A percentile compares a stretch with the other conserved stretches of the same genome.
phyloP scores from a whole-genome alignment of 2,329 filamentous ascomycete genomes.

The Pseudofabraea citricarpa region DNA sequence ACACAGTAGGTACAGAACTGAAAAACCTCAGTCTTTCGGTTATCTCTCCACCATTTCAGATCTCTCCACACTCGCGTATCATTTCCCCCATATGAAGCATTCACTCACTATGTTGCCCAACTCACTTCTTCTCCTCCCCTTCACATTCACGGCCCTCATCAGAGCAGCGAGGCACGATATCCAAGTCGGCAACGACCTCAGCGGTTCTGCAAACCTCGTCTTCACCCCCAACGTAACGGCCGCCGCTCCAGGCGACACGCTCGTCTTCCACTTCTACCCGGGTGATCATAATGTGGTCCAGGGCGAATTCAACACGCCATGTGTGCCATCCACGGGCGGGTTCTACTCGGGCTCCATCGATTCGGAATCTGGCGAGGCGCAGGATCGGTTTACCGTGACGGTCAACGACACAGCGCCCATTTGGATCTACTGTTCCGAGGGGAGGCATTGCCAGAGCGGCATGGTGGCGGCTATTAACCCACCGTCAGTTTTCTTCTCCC shows the following conservation, averaged over 20 bases:
- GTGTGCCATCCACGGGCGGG: constrained; percentile 17
- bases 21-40: too few relatives aligned
- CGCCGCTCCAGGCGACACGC: background rate
- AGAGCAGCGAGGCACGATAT: background rate
- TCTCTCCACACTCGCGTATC: too few relatives aligned
- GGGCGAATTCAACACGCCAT: constrained; percentile 25
- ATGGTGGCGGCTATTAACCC: background rate
- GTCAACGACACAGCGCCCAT: background rate
- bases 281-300: constrained; percentile 43
- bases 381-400: background rate
- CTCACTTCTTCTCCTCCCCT: background rate
- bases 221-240: background rate
- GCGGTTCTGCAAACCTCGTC: background rate
- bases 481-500: background rate
- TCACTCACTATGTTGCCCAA: too few relatives aligned
- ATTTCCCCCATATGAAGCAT: too few relatives aligned
- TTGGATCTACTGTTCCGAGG: background rate
- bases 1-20: too few relatives aligned
- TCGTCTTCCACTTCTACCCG: constrained; percentile 37
- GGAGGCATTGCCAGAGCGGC: background rate
- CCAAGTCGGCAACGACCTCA: background rate
- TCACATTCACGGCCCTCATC: background rate
- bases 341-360: constrained; percentile 16
- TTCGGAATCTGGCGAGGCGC: background rate
- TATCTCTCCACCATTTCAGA: too few relatives aligned